A percentile compares a stretch with the other conserved stretches of the same genome.
phyloP scores from a whole-genome alignment of 2,329 filamentous ascomycete genomes.

The Colletotrichum sp. region DNA sequence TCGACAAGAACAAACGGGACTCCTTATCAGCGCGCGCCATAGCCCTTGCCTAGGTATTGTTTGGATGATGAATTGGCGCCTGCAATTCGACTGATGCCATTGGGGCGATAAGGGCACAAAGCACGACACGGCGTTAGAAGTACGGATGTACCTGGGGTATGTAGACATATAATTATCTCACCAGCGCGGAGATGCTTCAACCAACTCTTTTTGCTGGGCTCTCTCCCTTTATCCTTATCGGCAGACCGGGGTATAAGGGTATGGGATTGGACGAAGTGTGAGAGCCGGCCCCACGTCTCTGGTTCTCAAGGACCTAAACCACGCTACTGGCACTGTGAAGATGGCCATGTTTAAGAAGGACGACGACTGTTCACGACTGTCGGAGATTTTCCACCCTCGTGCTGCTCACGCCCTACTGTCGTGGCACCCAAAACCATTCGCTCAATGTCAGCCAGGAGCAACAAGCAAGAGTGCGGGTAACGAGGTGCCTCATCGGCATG shows the following conservation, averaged over 20 bases:
- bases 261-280: not conserved
- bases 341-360: not conserved
- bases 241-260: not conserved
- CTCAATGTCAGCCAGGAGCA: not conserved
- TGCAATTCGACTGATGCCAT: slow-evolving; percentile 1
- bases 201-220: not conserved
- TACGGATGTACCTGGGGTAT: not conserved
- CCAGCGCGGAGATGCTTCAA: slow-evolving; percentile 16
- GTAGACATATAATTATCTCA: not conserved
- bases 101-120: slow-evolving; percentile 19
- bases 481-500: not conserved
- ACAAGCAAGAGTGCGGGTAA: not conserved
- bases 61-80: not conserved
- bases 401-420: not conserved
- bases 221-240: not conserved
- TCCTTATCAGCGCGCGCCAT: slow-evolving; percentile 15
- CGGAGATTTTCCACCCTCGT: not conserved
- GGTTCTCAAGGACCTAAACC: not conserved
- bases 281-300: not conserved
- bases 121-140: not conserved
- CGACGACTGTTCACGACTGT: not conserved
- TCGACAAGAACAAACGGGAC: not conserved
- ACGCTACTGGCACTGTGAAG: not conserved
- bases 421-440: not conserved
- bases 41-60: not conserved